Base-by-base conservation (phyloP, 2,329 filamentous ascomycete species). In the Paraphaeosphaeria minitans region DNA sequence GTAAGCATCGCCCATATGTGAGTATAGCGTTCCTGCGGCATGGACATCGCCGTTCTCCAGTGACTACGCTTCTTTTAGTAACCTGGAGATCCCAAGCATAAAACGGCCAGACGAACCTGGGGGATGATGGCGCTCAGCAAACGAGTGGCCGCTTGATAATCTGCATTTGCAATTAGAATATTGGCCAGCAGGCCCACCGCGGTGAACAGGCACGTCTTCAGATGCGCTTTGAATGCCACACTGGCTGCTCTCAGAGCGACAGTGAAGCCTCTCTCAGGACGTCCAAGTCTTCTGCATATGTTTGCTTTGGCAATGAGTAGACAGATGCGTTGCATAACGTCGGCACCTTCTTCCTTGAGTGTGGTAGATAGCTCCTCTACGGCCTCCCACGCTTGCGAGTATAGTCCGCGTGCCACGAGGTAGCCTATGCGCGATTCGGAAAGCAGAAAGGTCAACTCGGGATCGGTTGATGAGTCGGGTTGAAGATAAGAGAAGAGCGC, bases 261-360 rank as follows among this genome's bases (percentile, higher is more conserved):
- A 2, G 90, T 92, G 73, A 97, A 92, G 0, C 87, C 92, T 59
- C 89, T 86, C 66, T 91, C 85, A 0, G 92, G 85, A 2, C 89
- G 85, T 2, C 89, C 89, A 45, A 85, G 86, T 64, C 83, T 85
- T 55, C 87, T 85, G 56, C 92, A 87, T 3, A 96, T 82, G 5
- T 85, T 82, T 0, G 87, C 88, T 73, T 96, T 96, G 50, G 89
- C 77, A 2, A 91, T 82, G 14, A 96, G 83, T 0, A 96, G 82
- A 29, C 87, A 85, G 50, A 95, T 81, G 37, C 89, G 87, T 24
- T 91, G 83, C 4, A 87, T 82, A 31, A 94, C 78, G 69, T 91
- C 89, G 54, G 84, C 83, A 55, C 81, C 82, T 51, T 84, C 82
- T 41, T 83, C 80, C 64, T 84, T 82, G 24, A 85, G 76, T 2